phyloP scores from a whole-genome alignment of 352 stramenopile genomes.

The Globisporangium mamillatum region DNA sequence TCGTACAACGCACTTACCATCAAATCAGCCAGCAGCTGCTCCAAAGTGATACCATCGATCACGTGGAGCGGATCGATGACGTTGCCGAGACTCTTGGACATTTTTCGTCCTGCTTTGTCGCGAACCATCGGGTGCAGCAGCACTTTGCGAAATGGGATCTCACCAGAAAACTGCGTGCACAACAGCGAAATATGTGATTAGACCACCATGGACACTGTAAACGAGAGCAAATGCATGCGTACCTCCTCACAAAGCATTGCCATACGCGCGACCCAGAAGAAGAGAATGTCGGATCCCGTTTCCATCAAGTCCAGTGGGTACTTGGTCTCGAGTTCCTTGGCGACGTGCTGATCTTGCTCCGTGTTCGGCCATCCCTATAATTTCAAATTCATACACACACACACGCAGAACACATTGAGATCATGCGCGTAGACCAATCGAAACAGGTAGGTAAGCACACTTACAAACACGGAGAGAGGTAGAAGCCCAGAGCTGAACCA shows the following conservation, averaged over 20 bases:
- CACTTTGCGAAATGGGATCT: slow-evolving; percentile 97
- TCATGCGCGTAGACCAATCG: not conserved
- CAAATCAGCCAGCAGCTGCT: slow-evolving; percentile 92
- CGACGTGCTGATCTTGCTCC: slow-evolving; percentile 36
- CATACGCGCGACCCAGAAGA: slow-evolving; percentile 99
- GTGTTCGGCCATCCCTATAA: slow-evolving; percentile 92
- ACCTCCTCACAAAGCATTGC: slow-evolving; percentile 99
- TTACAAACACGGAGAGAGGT: slow-evolving; percentile 80
- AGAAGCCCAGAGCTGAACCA: slow-evolving; percentile 99
- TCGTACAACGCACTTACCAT: slow-evolving; percentile 33
- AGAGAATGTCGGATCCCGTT: slow-evolving; percentile 98
- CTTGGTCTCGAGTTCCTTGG: slow-evolving; percentile 27
- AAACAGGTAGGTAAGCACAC: not conserved
- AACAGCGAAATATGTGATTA: not conserved
- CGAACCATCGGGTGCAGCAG: slow-evolving; percentile 99
- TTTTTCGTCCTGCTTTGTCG: slow-evolving; percentile 99
- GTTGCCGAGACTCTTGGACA: slow-evolving; percentile 99
- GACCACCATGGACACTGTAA: not conserved
- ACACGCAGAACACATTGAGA: not conserved
- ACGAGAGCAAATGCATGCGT: not conserved
- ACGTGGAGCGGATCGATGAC: slow-evolving; percentile 99
- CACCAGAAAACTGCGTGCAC: slow-evolving; percentile 78
- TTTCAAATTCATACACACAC: slow-evolving; percentile 37
- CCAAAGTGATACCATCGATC: slow-evolving; percentile 95
- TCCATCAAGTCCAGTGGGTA: slow-evolving; percentile 82